A percentile compares a stretch with the other conserved stretches of the same genome.
Conservation (phyloP, 768 basidiomycete genomes). For the Pulveroboletus sp. region DNA sequence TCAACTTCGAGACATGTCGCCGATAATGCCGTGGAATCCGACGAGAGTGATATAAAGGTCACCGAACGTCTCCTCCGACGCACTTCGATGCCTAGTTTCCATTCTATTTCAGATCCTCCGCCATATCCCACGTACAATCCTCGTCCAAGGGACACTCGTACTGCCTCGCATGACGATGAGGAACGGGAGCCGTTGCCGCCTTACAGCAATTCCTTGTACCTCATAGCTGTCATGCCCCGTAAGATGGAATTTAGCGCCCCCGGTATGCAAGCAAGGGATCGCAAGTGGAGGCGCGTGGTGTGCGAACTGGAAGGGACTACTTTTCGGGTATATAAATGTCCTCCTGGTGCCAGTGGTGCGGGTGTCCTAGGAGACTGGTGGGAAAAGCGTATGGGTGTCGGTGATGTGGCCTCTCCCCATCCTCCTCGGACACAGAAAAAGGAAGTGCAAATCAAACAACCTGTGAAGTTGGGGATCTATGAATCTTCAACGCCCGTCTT, state of each 20-base stretch:
- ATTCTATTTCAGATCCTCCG: constrained; percentile 53
- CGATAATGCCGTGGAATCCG: constrained; percentile 11
- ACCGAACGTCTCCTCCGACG: constrained; percentile 46
- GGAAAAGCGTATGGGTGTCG: constrained; percentile 73
- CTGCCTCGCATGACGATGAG: constrained; percentile 67
- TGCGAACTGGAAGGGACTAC: constrained; percentile 92
- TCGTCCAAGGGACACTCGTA: constrained; percentile 18
- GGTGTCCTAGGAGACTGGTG: constrained; percentile 69
- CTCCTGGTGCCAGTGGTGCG: constrained; percentile 38
- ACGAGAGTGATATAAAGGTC: constrained; percentile 23
- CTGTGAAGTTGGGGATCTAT: constrained; percentile 22
- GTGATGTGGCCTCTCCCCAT: constrained; percentile 43
- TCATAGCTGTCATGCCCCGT: constrained; percentile 75
- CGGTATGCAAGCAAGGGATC: constrained; percentile 81
- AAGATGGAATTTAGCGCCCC: constrained; percentile 91
- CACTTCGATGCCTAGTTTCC: constrained; percentile 71
- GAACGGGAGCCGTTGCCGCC: constrained; percentile 73
- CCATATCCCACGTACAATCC: constrained; percentile 56
- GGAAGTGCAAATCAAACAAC: constrained; percentile 25
- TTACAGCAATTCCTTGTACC: constrained; percentile 79
- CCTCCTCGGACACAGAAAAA: constrained; percentile 22
- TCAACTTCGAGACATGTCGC: constrained; percentile 12
- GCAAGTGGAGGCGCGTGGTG: constrained; percentile 86
- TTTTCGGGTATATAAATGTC: constrained; percentile 68
- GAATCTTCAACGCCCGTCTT: neutral